These are phyloP conservation scores for Cyphellophora attinorum DNA, from an alignment of 2,329 filamentous ascomycete species.

Conservation along the genomic window DNA sequence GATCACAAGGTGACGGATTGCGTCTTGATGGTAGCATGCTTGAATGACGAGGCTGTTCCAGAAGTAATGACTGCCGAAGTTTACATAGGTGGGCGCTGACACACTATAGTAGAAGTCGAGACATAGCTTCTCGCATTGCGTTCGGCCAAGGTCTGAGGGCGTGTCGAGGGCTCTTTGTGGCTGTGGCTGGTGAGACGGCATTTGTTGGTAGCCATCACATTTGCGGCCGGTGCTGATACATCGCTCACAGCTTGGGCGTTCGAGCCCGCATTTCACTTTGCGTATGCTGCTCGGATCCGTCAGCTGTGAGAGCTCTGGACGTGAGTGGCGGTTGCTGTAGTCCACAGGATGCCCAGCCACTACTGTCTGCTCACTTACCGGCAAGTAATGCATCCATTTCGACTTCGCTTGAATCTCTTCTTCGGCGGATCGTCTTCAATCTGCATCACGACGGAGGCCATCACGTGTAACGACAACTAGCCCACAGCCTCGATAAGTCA, in stretches of 20 bases:
- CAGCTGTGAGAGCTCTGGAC: not conserved
- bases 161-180: slow-evolving; percentile 1
- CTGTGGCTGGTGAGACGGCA: not conserved
- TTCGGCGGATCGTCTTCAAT: not conserved
- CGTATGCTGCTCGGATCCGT: slow-evolving; percentile 6
- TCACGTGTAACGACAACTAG: too few relatives aligned
- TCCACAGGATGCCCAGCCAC: too few relatives aligned
- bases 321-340: not conserved
- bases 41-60: slow-evolving; percentile 21
- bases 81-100: slow-evolving; percentile 18
- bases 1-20: slow-evolving; percentile 21
- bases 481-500: too few relatives aligned
- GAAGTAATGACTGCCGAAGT: slow-evolving; percentile 20
- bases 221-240: slow-evolving; percentile 27
- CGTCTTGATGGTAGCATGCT: slow-evolving; percentile 18
- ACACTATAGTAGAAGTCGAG: slow-evolving; percentile 20
- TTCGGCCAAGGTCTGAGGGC: slow-evolving; percentile 5
- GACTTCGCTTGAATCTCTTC: slow-evolving; percentile 3
- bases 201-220: slow-evolving; percentile 27
- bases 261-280: slow-evolving; percentile 20
- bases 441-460: not conserved
- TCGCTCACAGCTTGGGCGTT: slow-evolving; percentile 24
- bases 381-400: slow-evolving; percentile 15
- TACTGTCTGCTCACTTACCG: slow-evolving; percentile 6
- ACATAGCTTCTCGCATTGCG: slow-evolving; percentile 8